Evolutionary conservation across 768 basidiomycete species (phyloP), one percentile per base, ranked within the genome.

Genomic region (Guyanaporus albipodus): DNA sequence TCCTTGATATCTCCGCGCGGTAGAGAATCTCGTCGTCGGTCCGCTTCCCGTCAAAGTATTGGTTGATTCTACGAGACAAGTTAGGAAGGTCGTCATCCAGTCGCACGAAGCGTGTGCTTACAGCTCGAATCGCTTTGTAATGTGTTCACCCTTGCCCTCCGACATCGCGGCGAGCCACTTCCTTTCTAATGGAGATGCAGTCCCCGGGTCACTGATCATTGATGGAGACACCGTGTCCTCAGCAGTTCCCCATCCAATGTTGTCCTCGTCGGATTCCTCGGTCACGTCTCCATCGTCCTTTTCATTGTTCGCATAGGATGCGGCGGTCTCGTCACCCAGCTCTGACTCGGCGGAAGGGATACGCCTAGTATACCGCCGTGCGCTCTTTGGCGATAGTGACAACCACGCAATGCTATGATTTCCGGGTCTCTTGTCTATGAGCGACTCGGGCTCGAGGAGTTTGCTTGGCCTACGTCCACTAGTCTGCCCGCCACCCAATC

Each of bases 11-110:
- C 42, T 87, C 87, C 0, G 92, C 90, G 31, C 85, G 76, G 63
- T 84, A 91, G n/a, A 94, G 73, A 48, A 97, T 94, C 66, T 97
- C 94, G 54, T 96, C 92, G 50, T 93, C 88, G 0, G 90, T 90
- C 42, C 77, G 83, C 64, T 85, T 88, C 11, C 95, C 95, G 56
- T 98, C 91, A 57, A 97, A 92, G 62, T 91, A 96, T 57, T 90
- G 88, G 49, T 90, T 87, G 42, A 95, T 88, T 50, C 92, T 94
- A 62, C 22, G 19, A 42, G 9, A 26, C 24, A 19, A n/a, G n/a
- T 49, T 12, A 54, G 36, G 10, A 22, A 24, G 24, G 8, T 17
- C 6, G 21, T 33, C 22, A 6, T 26, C 11, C 9, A 9, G 43
- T 38, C 12, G 27, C 32, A 36, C 24, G 19, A 32, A 5, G 36